These are phyloP conservation scores for Aureobasidium vineae DNA, from an alignment of 2,329 filamentous ascomycete species.

Conservation along the genomic window DNA sequence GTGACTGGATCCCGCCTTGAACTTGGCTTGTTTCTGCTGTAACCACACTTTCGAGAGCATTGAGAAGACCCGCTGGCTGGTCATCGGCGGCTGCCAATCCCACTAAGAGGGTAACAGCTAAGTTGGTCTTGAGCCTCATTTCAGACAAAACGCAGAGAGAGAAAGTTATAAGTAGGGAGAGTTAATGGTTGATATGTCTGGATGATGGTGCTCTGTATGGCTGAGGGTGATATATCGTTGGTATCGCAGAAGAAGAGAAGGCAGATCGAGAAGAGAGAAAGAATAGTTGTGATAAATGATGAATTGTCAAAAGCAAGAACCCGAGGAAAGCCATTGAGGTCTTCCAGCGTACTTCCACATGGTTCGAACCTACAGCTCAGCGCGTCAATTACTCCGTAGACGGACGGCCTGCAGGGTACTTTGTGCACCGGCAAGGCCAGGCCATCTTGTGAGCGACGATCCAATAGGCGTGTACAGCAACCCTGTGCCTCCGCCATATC, in stretches of 20 bases:
- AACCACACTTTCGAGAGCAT: neutral
- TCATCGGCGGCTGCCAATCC: constrained; percentile 2
- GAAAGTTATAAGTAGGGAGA: neutral
- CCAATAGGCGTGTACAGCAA: constrained; percentile 14
- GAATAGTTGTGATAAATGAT: neutral
- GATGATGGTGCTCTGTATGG: neutral
- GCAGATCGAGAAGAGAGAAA: neutral
- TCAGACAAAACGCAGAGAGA: neutral
- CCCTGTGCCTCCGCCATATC: neutral
- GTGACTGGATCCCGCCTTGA: constrained; percentile 12
- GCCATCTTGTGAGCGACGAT: constrained; percentile 2
- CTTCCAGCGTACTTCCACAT: neutral
- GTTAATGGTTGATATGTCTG: neutral
- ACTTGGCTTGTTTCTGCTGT: constrained; percentile 4
- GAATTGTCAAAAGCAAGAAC: constrained; percentile 2
- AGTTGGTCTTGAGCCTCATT: neutral
- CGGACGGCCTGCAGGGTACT: constrained; percentile 5
- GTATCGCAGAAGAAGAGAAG: neutral
- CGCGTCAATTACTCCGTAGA: constrained; percentile 15
- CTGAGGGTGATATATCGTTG: neutral
- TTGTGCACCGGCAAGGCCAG: constrained; percentile 4
- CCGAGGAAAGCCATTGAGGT: neutral
- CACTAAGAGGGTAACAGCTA: neutral
- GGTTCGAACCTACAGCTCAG: constrained; percentile 10
- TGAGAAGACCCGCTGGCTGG: constrained; percentile 6